Base-by-base conservation (phyloP, 352 stramenopile species). In the Pythium brassicae region DNA sequence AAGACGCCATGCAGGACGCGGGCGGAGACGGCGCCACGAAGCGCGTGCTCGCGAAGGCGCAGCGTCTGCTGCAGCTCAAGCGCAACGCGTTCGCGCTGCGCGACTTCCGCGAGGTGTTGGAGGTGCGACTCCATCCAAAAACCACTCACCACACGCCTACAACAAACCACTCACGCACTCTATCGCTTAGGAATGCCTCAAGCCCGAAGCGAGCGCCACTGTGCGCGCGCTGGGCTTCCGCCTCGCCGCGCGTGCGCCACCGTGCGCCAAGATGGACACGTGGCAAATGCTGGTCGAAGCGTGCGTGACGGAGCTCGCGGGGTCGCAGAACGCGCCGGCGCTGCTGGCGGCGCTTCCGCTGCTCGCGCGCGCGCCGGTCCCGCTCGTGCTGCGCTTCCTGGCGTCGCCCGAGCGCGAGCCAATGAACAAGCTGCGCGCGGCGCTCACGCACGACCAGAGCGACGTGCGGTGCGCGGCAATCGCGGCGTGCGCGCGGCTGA, bases 221-320 rank as follows among this genome's bases (percentile, higher is more conserved):
- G 76, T 89, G 66, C 92, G 91, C 65, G 65, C 86, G 51, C 62
- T 89, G 5, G 84, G 80, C 4, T 92, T 82, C 62, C 84, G 83
- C 53, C 75, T 94, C 40, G 78, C 76, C 27, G 48, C 48, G 23
- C 72, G 72, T n/a, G 57, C 63, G 47, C 78, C 82, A 25, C 71
- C 72, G 1, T 91, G 82, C 49, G 76, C 63, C 49, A 91, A 71
- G 0, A 56, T 76, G 53, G 71, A 87, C n/a, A 63, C 78, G 5
- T 90, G 79, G 80, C 67, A 74, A 35, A 63, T 88, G 5, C 55
- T 92, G 4, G 53, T 94, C 7, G 82, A 92, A 39, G 62, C 78
- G 1, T 74, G 66, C 5, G 69, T 86, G 10, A 73, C 62, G 2
- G 84, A 94, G 62, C 66, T 94, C n/a, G 82, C 76, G 23, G 74